These are phyloP conservation scores for Aschersonia sp. DNA, from an alignment of 2,329 filamentous ascomycete species.

Conservation along the genomic window DNA sequence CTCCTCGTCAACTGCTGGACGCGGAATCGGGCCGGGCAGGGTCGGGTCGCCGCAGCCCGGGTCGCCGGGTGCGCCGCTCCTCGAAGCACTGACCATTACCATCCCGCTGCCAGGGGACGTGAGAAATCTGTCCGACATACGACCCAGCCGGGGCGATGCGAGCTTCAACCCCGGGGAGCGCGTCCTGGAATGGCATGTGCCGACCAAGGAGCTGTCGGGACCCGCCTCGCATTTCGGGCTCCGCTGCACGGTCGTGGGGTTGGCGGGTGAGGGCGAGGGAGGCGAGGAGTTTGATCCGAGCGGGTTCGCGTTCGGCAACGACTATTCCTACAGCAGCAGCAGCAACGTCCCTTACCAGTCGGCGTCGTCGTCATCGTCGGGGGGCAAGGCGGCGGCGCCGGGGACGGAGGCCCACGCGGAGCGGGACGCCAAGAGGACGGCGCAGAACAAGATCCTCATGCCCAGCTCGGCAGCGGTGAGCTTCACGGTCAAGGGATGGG, in stretches of 20 bases:
- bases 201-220: slow-evolving; percentile 57
- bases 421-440: slow-evolving; percentile 40
- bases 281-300: slow-evolving; percentile 32
- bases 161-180: slow-evolving; percentile 62
- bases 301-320: slow-evolving; percentile 35
- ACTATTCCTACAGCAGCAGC: slow-evolving; percentile 35
- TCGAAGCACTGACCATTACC: slow-evolving; percentile 67
- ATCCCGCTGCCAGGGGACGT: slow-evolving; percentile 69
- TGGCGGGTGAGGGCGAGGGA: slow-evolving; percentile 32
- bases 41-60: slow-evolving; percentile 31
- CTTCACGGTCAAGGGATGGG: slow-evolving; percentile 54
- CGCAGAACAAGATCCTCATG: slow-evolving; percentile 65
- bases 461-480: slow-evolving; percentile 63
- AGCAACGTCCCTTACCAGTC: slow-evolving; percentile 44
- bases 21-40: slow-evolving; percentile 26
- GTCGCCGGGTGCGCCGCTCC: slow-evolving; percentile 39
- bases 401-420: slow-evolving; percentile 20
- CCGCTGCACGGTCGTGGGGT: slow-evolving; percentile 65
- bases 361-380: slow-evolving; percentile 16
- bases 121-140: slow-evolving; percentile 69
- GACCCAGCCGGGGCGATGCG: slow-evolving; percentile 70
- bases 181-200: slow-evolving; percentile 69
- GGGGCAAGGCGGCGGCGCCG: slow-evolving; percentile 19
- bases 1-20: slow-evolving; percentile 14
- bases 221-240: slow-evolving; percentile 57